Conservation (phyloP, 495 filamentous ascomycete species). For the Xylaria curta region DNA sequence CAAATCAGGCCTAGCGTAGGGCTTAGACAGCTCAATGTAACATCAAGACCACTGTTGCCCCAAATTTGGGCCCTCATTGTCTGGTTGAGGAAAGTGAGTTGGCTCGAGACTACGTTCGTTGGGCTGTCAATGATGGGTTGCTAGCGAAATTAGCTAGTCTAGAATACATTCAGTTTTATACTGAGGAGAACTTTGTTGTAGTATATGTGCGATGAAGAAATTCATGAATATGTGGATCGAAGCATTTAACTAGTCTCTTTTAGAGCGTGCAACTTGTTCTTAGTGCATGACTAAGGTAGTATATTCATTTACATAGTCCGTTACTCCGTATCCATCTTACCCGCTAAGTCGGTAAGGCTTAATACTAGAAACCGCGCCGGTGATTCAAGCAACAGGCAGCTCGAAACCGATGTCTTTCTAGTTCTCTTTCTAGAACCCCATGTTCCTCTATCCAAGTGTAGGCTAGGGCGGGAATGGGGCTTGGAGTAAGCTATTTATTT, state of each 20-base stretch:
- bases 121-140: not conserved
- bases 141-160: not conserved
- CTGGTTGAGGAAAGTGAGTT: not conserved
- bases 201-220: not conserved
- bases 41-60: not conserved
- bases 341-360: not conserved
- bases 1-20: conserved; percentile 17
- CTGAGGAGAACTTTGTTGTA: not conserved
- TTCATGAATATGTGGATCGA: not conserved
- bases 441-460: not conserved
- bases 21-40: conserved; percentile 11
- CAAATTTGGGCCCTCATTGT: not conserved
- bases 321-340: not conserved
- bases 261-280: not conserved
- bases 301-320: not conserved
- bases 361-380: not conserved
- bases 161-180: not conserved
- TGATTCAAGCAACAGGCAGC: not conserved
- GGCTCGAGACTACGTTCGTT: not conserved
- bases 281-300: not conserved
- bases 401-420: not conserved
- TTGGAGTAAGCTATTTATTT: not conserved
- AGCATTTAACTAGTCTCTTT: not conserved
- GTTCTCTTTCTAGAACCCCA: not conserved
- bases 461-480: not conserved